Percentiles rank a stretch among this genome's conserved stretches.
Conservation (phyloP, 1,284 basidiomycete genomes). For the Tilletia walkeri region DNA sequence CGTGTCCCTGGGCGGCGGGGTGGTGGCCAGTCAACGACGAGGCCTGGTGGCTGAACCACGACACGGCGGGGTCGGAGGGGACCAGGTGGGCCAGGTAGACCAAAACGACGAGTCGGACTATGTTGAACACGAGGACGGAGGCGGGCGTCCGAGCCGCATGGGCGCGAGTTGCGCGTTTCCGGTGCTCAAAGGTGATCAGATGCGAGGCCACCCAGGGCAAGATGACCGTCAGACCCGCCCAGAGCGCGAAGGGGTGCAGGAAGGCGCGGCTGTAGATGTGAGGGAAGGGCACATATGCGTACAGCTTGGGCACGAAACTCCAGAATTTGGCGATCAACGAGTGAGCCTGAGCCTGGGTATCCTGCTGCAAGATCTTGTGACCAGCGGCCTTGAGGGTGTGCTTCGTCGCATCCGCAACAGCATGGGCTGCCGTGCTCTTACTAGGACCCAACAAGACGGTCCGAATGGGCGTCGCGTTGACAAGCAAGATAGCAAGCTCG, state of each 20-base stretch:
- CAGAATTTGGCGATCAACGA: conserved; percentile 26
- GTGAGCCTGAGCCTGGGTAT: conserved; percentile 32
- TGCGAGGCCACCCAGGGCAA: conserved; percentile 17
- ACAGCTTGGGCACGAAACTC: conserved; percentile 11
- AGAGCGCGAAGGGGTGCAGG: conserved; percentile 40
- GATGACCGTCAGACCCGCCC: conserved; percentile 24
- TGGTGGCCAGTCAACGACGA: conserved; percentile 14
- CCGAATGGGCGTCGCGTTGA: conserved; percentile 37
- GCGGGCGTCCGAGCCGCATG: conserved; percentile 8
- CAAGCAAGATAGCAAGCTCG: conserved; percentile 39
- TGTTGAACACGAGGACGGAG: conserved; percentile 11
- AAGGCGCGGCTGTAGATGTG: conserved; percentile 26
- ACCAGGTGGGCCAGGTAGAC: conserved; percentile 16
- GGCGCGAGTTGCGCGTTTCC: conserved; percentile 11
- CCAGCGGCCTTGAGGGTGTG: conserved; percentile 29
- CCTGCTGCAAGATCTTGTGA: conserved; percentile 38
- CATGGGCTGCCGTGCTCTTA: neutral
- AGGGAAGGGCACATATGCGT: conserved; percentile 17
- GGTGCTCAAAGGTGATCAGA: conserved; percentile 17
- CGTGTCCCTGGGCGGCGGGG: neutral
- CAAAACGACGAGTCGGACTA: conserved; percentile 12
- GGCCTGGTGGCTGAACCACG: conserved; percentile 18
- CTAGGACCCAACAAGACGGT: conserved; percentile 33
- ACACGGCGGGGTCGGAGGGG: conserved; percentile 15
- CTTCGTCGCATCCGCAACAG: conserved; percentile 29